Evolutionary conservation across 495 filamentous ascomycete genomes (phyloP).

Genomic region (Cercophora newfieldiana): DNA sequence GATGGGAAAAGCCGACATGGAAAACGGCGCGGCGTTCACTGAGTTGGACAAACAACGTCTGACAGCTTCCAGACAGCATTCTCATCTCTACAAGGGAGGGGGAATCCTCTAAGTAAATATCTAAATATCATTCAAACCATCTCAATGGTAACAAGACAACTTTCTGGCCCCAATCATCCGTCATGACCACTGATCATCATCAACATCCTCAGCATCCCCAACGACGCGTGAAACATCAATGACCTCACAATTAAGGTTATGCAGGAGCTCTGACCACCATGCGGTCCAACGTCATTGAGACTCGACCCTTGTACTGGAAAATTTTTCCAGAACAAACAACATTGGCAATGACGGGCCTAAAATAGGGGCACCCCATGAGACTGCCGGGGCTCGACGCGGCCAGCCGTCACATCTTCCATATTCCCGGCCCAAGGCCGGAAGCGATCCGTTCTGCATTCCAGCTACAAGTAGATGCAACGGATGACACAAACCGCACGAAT

Average conservation of each 20-base stretch:
- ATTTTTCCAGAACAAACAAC: slow-evolving; percentile 7
- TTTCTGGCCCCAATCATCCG: no score
- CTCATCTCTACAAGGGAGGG: not conserved
- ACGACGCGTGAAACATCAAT: not conserved
- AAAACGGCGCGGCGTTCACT: not conserved
- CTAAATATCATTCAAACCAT: no score
- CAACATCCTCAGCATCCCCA: not conserved
- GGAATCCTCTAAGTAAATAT: no score
- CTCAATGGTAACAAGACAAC: no score
- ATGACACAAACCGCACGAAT: not conserved
- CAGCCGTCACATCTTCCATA: not conserved
- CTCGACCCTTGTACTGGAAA: not conserved
- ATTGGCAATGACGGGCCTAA: no score
- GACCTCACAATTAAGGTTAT: not conserved
- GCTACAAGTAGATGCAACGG: not conserved
- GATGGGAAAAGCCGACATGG: not conserved
- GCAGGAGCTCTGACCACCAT: slow-evolving; percentile 23
- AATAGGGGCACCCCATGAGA: not conserved
- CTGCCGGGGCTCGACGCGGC: not conserved
- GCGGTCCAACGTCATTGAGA: not conserved
- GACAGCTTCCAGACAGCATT: not conserved
- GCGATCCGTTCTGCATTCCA: not conserved
- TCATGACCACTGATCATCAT: not conserved
- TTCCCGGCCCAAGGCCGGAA: not conserved
- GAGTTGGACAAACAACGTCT: not conserved